Evolutionary conservation across 106 monocot species (phyloP).

Genomic region (Vanilla planifolia): DNA sequence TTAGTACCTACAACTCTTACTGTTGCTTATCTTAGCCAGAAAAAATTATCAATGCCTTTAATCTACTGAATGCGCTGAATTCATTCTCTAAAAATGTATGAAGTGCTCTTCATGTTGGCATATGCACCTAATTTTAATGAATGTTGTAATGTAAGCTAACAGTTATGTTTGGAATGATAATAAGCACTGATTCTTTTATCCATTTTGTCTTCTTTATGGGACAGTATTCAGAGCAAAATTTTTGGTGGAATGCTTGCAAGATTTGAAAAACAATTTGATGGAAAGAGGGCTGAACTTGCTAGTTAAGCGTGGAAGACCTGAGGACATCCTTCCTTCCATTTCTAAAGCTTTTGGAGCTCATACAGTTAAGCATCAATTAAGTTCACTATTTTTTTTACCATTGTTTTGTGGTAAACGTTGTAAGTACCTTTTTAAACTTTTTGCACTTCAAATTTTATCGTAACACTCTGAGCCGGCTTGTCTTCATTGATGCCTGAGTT

Average conservation of each 20-base stretch:
- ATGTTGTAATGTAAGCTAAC: too few relatives aligned
- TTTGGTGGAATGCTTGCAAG: conserved; percentile 70
- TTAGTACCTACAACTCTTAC: too few relatives aligned
- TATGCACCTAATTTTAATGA: too few relatives aligned
- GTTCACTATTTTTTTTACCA: background rate
- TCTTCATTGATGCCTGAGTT: background rate
- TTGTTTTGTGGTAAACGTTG: background rate
- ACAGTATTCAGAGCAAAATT: conserved; percentile 75
- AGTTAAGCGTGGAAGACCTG: conserved; percentile 67
- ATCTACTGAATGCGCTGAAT: background rate
- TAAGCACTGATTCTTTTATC: too few relatives aligned
- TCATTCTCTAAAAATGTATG: background rate
- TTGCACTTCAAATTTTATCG: too few relatives aligned
- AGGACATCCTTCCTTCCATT: conserved; percentile 74
- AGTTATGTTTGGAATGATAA: too few relatives aligned
- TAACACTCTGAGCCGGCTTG: too few relatives aligned
- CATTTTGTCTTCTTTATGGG: background rate
- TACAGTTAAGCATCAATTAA: conserved; percentile 65
- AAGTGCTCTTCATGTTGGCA: too few relatives aligned
- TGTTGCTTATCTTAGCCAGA: too few relatives aligned
- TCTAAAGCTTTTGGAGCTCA: conserved; percentile 66
- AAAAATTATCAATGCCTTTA: too few relatives aligned
- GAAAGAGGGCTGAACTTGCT: conserved; percentile 60
- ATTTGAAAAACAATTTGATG: conserved; percentile 60
- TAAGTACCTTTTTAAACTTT: background rate